Evolutionary conservation across 257 asterid species (phyloP).

Genomic region (Phtheirospermum japonicum): DNA sequence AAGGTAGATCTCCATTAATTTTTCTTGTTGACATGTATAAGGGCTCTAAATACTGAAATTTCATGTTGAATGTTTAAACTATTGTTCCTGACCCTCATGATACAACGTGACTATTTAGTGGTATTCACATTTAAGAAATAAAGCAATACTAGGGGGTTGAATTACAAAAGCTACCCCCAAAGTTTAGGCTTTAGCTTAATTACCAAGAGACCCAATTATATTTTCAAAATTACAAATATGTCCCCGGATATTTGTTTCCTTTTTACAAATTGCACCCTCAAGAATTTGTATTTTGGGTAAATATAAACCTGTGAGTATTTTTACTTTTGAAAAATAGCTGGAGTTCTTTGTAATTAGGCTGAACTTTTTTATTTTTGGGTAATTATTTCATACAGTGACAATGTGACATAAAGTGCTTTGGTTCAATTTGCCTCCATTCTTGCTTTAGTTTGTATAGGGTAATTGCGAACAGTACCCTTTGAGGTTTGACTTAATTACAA

Average conservation of each 20-base stretch:
- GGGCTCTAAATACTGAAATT: too few species aligned
- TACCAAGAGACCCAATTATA: not conserved
- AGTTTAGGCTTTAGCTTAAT: not conserved
- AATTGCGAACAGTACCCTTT: too few species aligned
- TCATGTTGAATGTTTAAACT: too few species aligned
- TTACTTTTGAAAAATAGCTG: not conserved
- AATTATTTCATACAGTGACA: too few species aligned
- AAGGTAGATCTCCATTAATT: too few species aligned
- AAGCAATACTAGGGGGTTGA: not conserved
- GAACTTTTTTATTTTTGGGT: not conserved
- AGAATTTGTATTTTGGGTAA: not conserved
- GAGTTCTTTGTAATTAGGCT: not conserved
- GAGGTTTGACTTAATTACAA: too few species aligned
- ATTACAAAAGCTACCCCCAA: not conserved
- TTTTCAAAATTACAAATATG: too few species aligned
- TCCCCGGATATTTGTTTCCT: not conserved
- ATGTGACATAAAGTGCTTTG: too few species aligned
- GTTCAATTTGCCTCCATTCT: too few species aligned
- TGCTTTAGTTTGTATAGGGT: too few species aligned
- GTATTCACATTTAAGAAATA: not conserved
- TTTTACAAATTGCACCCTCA: not conserved
- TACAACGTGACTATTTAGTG: not conserved
- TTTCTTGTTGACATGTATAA: too few species aligned
- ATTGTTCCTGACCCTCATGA: too few species aligned
- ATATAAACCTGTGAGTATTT: not conserved